These are phyloP conservation scores for Trichoderma aggressivum DNA, from an alignment of 2,329 filamentous ascomycete genomes.

Conservation along the genomic window DNA sequence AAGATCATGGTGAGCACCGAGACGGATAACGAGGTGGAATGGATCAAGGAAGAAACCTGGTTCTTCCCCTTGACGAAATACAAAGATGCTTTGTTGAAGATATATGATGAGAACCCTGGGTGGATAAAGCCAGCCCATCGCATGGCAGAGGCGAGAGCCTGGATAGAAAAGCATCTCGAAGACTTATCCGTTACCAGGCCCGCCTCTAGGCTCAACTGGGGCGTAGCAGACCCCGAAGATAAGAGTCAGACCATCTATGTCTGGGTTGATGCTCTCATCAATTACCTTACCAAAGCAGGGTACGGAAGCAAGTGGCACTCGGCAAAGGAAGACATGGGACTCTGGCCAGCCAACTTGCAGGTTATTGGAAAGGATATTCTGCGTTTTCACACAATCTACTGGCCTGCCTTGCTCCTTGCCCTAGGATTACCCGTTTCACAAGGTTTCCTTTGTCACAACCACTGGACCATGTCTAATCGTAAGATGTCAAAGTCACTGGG, in stretches of 20 bases:
- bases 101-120: slow-evolving; percentile 72
- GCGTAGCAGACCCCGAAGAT: slow-evolving; percentile 83
- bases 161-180: slow-evolving; percentile 73
- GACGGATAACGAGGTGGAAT: slow-evolving; percentile 90
- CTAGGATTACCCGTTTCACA: slow-evolving; percentile 74
- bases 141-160: slow-evolving; percentile 74
- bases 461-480: slow-evolving; percentile 87
- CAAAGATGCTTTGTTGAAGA: slow-evolving; percentile 70
- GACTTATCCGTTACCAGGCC: slow-evolving; percentile 91
- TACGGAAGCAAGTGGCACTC: slow-evolving; percentile 64
- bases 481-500: slow-evolving; percentile 98
- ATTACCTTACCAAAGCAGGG: slow-evolving; percentile 84
- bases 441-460: slow-evolving; percentile 81
- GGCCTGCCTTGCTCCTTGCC: slow-evolving; percentile 93
- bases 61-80: slow-evolving; percentile 89
- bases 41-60: slow-evolving; percentile 90
- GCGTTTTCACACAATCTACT: slow-evolving; percentile 95
- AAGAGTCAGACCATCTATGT: slow-evolving; percentile 90
- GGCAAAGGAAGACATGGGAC: slow-evolving; percentile 55
- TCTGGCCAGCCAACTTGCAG: slow-evolving; percentile 90
- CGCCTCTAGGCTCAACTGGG: slow-evolving; percentile 74
- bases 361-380: slow-evolving; percentile 96
- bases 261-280: slow-evolving; percentile 94
- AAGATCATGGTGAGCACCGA: slow-evolving; percentile 81
- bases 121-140: slow-evolving; percentile 72